Evolutionary conservation across 1,284 basidiomycete species (phyloP), one percentile per base, ranked within the genome.

Genomic region (Leccinum solheimii): DNA sequence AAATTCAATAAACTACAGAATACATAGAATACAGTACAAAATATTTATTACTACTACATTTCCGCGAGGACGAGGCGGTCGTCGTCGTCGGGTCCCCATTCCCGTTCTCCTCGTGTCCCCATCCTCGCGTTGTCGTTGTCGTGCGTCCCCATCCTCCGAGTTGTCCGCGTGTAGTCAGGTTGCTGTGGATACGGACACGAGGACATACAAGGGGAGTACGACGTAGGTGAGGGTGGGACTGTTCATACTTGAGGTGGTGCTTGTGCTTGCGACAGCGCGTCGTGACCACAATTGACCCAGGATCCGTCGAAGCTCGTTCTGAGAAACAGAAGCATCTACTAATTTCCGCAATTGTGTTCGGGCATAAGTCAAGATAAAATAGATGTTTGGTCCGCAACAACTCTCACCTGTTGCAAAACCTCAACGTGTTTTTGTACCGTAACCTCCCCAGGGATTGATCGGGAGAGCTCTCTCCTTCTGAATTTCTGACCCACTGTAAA

Each of bases 301-400:
- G 59, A 97, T 95, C 70, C 94, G 90, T 49, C 81, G 81, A 30
- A 96, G 79, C 71, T 96, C 91, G 26, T 86, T 85, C 67, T 90
- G 87, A 2, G 91, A 92, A n/a, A 95, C 87, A 14, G 90, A 89
- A 2, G 86, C 83, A 69, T 91, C 87, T 1, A 95, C 89, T 38
- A 95, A 79, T 58, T 81, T 83, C 56, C 90, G 88, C 61, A 96
- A 78, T 91, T 95, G 57, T 55, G 19, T 55, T 45, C 10, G 8
- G n/a, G 21, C 40, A 40, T 40, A 13, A 34, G 55, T 58, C 66
- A 23, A 67, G 53, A 48, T 67, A 63, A 27, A 56, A n/a, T 32
- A 38, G 13, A 58, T 9, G 45, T 54, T 0, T 38, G 13, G 36
- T 34, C 3, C 27, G 2, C 16, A 16, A 45, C 55, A 21, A 60